Conservation (phyloP, 331 rosid species). For the Dryas integrifolia region DNA sequence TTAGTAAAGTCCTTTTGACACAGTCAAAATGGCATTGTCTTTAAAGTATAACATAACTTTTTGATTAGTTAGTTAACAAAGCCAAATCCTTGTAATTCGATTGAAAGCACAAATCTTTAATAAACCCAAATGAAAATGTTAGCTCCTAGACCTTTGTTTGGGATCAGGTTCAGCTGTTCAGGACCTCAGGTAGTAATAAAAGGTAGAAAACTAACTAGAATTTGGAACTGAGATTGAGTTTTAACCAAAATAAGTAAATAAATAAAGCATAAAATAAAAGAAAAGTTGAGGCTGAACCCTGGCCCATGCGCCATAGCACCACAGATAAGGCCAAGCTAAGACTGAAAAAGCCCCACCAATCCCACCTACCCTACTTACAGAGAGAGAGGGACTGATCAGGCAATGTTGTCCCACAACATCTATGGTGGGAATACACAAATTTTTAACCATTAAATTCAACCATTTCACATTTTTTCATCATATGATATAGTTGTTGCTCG, state of each 20-base stretch:
- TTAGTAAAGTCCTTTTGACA: background rate
- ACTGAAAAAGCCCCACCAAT: slow-evolving; percentile 6
- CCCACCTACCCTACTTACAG: slow-evolving; percentile 1
- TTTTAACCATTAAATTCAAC: no score
- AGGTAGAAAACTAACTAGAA: background rate
- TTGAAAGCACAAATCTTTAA: no score
- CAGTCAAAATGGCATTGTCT: background rate
- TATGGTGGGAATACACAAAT: no score
- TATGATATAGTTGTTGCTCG: no score
- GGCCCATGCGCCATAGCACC: background rate
- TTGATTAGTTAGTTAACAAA: no score
- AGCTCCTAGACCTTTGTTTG: background rate
- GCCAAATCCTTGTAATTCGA: background rate
- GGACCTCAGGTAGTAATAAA: background rate
- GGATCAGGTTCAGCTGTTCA: background rate
- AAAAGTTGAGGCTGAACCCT: no score
- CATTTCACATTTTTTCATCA: no score
- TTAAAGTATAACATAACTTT: background rate
- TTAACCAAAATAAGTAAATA: no score
- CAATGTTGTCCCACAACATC: no score
- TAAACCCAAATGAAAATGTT: background rate
- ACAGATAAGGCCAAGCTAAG: background rate
- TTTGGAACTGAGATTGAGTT: background rate
- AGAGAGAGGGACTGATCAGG: slow-evolving; percentile 11
- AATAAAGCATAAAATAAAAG: no score